Conservation (phyloP, 164 flowering plant genomes). For the Vitis rupestris region DNA sequence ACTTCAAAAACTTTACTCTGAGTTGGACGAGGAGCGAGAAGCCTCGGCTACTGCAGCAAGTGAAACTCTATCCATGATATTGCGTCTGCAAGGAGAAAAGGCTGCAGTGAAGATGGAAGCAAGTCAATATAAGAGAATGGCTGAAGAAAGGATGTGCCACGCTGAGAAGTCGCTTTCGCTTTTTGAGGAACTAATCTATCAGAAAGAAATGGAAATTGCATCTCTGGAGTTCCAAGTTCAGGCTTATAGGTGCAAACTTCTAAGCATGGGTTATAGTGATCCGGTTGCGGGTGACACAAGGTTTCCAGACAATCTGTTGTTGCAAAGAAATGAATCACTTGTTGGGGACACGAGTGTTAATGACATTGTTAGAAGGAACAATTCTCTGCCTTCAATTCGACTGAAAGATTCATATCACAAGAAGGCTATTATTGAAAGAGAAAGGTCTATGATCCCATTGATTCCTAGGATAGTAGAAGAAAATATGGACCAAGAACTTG, state of each 20-base stretch:
- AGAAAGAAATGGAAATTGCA: constrained; percentile 82
- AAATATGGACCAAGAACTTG: constrained; percentile 14
- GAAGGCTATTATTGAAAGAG: constrained; percentile 22
- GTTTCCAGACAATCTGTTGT: constrained; percentile 28
- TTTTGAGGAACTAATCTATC: constrained; percentile 60
- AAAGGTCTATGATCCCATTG: constrained; percentile 12
- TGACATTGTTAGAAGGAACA: constrained; percentile 32
- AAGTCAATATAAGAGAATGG: constrained; percentile 76
- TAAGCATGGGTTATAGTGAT: constrained; percentile 62
- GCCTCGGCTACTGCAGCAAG: constrained; percentile 74
- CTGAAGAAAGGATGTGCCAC: constrained; percentile 76
- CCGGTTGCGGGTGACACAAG: constrained; percentile 28
- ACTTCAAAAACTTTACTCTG: constrained; percentile 63
- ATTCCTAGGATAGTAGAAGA: constrained; percentile 18
- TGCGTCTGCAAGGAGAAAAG: constrained; percentile 83
- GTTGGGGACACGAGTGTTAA: constrained; percentile 19
- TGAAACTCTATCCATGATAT: constrained; percentile 82
- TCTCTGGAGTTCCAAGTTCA: constrained; percentile 74
- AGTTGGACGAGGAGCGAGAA: constrained; percentile 86
- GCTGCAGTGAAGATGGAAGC: constrained; percentile 85
- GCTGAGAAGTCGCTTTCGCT: constrained; percentile 56
- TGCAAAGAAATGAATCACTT: constrained; percentile 25
- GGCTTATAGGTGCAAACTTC: constrained; percentile 59
- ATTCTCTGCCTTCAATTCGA: constrained; percentile 37
- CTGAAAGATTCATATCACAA: constrained; percentile 15